phyloP scores from a whole-genome alignment of 169 alveolate genomes.

The Ichthyophthirius multifiliis region DNA sequence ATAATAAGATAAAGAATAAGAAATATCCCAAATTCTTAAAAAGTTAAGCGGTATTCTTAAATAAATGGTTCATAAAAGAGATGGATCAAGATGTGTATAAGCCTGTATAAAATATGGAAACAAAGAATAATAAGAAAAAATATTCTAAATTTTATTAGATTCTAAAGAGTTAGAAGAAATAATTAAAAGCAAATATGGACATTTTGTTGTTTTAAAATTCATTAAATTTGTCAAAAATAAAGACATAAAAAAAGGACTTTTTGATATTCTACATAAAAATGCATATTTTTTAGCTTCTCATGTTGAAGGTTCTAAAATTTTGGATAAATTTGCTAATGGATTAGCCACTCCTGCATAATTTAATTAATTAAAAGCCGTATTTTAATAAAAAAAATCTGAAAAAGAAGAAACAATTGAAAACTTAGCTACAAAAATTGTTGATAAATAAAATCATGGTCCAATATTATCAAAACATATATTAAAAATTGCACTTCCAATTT shows the following conservation, averaged over 20 bases:
- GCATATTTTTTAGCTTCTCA: constrained; percentile 7
- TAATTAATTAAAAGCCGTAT: background rate
- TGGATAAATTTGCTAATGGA: background rate
- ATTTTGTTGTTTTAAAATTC: background rate
- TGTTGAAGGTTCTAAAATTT: constrained; percentile 25
- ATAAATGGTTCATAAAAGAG: background rate
- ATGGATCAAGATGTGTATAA: constrained; percentile 18
- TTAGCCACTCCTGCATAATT: constrained; percentile 15
- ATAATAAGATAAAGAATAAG: background rate
- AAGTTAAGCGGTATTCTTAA: background rate
- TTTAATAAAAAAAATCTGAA: background rate
- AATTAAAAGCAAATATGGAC: constrained; percentile 13
- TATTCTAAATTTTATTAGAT: background rate
- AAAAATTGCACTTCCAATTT: background rate
- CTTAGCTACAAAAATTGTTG: background rate
- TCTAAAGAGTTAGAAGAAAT: background rate
- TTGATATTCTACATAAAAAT: background rate
- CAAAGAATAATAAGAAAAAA: background rate
- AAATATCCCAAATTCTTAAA: background rate
- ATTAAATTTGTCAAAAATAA: constrained; percentile 7
- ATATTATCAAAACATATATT: constrained; percentile 4
- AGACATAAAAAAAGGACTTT: background rate
- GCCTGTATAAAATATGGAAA: constrained; percentile 17
- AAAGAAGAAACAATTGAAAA: constrained; percentile 9
- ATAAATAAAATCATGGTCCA: constrained; percentile 5